Percentiles rank a stretch among this genome's conserved stretches.
Conservation (phyloP, 1,139 yeast species). For the Hemisphaericaspora xylofermentans region DNA sequence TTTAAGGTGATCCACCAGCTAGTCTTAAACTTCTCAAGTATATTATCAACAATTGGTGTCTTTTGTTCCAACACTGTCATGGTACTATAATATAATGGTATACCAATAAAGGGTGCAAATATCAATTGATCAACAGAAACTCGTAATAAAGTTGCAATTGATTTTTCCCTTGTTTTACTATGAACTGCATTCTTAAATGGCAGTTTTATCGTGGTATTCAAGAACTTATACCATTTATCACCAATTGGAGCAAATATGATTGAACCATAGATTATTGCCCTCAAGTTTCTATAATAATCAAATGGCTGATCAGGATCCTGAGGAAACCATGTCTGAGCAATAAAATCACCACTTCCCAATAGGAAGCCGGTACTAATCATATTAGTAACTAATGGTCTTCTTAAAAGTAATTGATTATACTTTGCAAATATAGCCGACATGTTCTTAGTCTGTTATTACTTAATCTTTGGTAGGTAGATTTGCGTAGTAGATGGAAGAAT, state of each 20-base stretch:
- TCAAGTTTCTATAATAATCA: conserved; percentile 30
- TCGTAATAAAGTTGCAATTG: conserved; percentile 35
- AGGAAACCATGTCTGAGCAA: conserved; percentile 38
- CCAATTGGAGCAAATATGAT: conserved; percentile 45
- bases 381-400: conserved; percentile 37
- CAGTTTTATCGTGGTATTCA: conserved; percentile 21
- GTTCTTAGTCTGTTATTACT: no score
- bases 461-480: no score
- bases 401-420: conserved; percentile 31
- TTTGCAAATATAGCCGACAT: conserved; percentile 17
- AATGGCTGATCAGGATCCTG: conserved; percentile 18
- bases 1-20: conserved; percentile 61
- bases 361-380: conserved; percentile 40
- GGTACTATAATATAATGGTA: conserved; percentile 64
- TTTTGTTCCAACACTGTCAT: conserved; percentile 64
- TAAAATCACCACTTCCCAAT: conserved; percentile 42
- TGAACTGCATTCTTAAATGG: conserved; percentile 10
- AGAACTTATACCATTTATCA: conserved; percentile 39
- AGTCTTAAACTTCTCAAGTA: conserved; percentile 38
- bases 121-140: conserved; percentile 70
- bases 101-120: conserved; percentile 72
- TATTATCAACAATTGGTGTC: conserved; percentile 23
- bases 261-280: conserved; percentile 40
- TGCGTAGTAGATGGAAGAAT: no score
- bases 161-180: conserved; percentile 3